A percentile compares a stretch with the other conserved stretches of the same genome.
Conservation (phyloP, 257 asterid genomes). For the Misopates orontium region DNA sequence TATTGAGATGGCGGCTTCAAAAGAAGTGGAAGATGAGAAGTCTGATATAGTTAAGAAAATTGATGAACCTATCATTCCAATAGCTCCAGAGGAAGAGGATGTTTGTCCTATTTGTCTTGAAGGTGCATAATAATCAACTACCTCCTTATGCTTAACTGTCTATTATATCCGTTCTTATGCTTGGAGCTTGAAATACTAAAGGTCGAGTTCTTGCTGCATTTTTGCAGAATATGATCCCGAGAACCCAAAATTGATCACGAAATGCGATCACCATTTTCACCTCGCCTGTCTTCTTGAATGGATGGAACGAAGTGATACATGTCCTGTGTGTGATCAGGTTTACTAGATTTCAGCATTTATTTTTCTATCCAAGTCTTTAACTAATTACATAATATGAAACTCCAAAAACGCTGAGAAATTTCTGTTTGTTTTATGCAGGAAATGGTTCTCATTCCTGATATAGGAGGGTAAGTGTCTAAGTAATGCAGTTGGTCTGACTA, state of each 20-base stretch:
- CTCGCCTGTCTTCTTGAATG: slow-evolving; percentile 92
- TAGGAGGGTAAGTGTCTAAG: slow-evolving; percentile 39
- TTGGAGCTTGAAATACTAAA: slow-evolving; percentile 15
- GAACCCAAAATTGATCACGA: slow-evolving; percentile 82
- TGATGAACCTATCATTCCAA: slow-evolving; percentile 31
- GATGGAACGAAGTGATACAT: slow-evolving; percentile 94
- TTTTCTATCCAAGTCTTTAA: not conserved
- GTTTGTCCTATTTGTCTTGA: slow-evolving; percentile 91
- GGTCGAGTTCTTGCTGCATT: slow-evolving; percentile 3
- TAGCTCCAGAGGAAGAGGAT: slow-evolving; percentile 70
- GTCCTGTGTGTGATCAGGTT: slow-evolving; percentile 94
- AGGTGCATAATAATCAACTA: slow-evolving; percentile 45
- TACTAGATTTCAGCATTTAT: not conserved
- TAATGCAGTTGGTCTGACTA: slow-evolving; percentile 23
- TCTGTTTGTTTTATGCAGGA: slow-evolving; percentile 51
- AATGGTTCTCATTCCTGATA: slow-evolving; percentile 60
- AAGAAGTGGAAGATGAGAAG: slow-evolving; percentile 55
- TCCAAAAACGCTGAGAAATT: slow-evolving; percentile 19
- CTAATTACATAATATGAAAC: not conserved
- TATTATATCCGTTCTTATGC: slow-evolving; percentile 12
- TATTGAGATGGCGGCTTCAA: slow-evolving; percentile 37
- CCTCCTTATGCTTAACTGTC: slow-evolving; percentile 12
- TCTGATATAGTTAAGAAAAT: slow-evolving; percentile 62
- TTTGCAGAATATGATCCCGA: slow-evolving; percentile 80
- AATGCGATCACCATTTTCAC: slow-evolving; percentile 93